Evolutionary conservation across 2,329 filamentous ascomycete genomes (phyloP).

Genomic region (Aspergillus sp.): DNA sequence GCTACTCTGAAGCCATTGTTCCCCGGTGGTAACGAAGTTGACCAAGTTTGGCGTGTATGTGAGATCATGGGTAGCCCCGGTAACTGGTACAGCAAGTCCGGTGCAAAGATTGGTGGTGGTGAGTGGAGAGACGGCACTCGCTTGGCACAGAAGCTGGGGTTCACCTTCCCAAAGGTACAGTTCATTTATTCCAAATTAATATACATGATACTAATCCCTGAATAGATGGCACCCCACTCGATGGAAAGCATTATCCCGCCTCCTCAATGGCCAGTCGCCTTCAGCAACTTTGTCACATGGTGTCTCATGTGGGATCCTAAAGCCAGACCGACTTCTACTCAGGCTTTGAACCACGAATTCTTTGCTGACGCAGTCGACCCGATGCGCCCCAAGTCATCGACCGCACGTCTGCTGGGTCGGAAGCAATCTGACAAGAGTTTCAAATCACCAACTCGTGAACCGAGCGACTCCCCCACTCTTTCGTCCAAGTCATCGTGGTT

Average conservation of each 20-base stretch:
- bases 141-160: slow-evolving; percentile 90
- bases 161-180: slow-evolving; percentile 82
- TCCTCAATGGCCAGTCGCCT: slow-evolving; percentile 83
- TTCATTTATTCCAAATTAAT: slow-evolving; percentile 6
- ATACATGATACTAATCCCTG: slow-evolving; percentile 6
- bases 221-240: slow-evolving; percentile 88
- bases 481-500: slow-evolving; percentile 94
- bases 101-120: slow-evolving; percentile 80
- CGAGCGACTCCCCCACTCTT: slow-evolving; percentile 52
- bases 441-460: slow-evolving; percentile 60
- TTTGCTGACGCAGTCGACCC: slow-evolving; percentile 91
- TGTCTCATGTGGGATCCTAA: slow-evolving; percentile 99
- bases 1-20: slow-evolving; percentile 95
- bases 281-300: slow-evolving; percentile 95
- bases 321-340: slow-evolving; percentile 80
- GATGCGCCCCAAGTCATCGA: slow-evolving; percentile 82
- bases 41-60: slow-evolving; percentile 97
- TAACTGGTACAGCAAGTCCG: slow-evolving; percentile 94
- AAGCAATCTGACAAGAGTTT: slow-evolving; percentile 81
- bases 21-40: slow-evolving; percentile 95
- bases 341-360: slow-evolving; percentile 94
- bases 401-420: slow-evolving; percentile 76
- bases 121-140: slow-evolving; percentile 96
- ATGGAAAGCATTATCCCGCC: slow-evolving; percentile 90
- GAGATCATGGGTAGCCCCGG: slow-evolving; percentile 99